A percentile compares a stretch with the other conserved stretches of the same genome.
Evolutionary conservation across 768 basidiomycete genomes (phyloP).

Genomic region (Suillus spraguei): DNA sequence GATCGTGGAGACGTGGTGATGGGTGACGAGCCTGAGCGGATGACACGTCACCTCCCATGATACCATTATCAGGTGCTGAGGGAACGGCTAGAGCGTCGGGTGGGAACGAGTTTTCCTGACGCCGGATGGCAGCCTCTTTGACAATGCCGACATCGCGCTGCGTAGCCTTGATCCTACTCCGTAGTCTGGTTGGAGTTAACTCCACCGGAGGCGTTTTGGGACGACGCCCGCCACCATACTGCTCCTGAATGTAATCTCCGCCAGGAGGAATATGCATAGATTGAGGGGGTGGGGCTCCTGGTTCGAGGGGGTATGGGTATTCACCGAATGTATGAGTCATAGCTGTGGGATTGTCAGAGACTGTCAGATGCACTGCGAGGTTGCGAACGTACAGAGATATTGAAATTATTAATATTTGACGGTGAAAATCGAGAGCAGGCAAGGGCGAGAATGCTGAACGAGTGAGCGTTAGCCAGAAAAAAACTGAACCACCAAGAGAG

Average conservation of each 20-base stretch:
- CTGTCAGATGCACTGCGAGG: not conserved
- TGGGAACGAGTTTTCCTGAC: too few species aligned
- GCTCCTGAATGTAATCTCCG: not conserved
- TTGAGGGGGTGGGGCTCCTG: not conserved
- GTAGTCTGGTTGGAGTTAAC: conserved; percentile 4
- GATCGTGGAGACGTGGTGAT: not conserved
- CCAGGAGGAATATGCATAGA: not conserved
- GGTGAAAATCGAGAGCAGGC: not conserved
- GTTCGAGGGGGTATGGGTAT: not conserved
- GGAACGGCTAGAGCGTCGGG: too few species aligned
- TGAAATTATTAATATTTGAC: not conserved
- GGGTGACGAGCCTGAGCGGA: not conserved
- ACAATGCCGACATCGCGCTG: not conserved
- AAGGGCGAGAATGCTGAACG: too few species aligned
- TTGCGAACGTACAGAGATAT: not conserved
- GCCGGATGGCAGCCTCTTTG: too few species aligned
- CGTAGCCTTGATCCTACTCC: not conserved
- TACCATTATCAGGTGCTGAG: not conserved
- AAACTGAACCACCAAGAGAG: too few species aligned
- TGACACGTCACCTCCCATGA: not conserved
- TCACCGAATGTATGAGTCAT: not conserved
- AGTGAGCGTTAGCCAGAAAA: too few species aligned
- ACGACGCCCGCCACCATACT: not conserved
- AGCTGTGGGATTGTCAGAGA: not conserved
- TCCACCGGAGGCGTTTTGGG: not conserved